Evolutionary conservation across 345 rosid genomes (phyloP).

Genomic region (Citrus sp.): DNA sequence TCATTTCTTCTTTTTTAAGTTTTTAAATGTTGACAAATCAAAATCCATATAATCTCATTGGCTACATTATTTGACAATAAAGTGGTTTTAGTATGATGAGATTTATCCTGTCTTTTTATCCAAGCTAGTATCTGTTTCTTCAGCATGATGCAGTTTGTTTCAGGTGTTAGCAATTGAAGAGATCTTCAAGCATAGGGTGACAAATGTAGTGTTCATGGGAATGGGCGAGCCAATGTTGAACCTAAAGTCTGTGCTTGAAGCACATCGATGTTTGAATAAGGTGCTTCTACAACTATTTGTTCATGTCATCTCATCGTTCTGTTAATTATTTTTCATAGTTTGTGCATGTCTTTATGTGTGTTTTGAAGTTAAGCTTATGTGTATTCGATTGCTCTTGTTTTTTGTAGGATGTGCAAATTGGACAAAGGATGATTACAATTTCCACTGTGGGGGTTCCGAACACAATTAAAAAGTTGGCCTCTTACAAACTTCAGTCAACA

Average conservation of each 20-base stretch:
- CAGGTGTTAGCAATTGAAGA: conserved; percentile 94
- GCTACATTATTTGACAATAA: background rate
- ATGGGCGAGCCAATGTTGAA: conserved; percentile 99
- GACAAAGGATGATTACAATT: conserved; percentile 97
- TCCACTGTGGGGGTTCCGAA: conserved; percentile 97
- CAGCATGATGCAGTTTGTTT: background rate
- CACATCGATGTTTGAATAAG: conserved; percentile 92
- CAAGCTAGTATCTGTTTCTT: background rate
- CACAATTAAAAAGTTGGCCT: conserved; percentile 84
- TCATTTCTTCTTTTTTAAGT: background rate
- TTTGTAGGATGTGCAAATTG: conserved; percentile 83
- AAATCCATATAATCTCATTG: background rate
- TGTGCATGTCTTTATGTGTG: background rate
- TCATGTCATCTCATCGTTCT: background rate
- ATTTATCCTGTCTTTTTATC: background rate
- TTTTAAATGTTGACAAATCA: conserved; percentile 2
- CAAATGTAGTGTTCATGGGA: conserved; percentile 97
- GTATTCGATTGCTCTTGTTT: background rate
- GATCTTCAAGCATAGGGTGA: conserved; percentile 82
- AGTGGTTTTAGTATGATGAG: background rate
- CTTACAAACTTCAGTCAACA: conserved; percentile 94
- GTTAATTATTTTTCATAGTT: background rate
- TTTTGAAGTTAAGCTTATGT: conserved; percentile 6
- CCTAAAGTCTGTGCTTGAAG: conserved; percentile 84
- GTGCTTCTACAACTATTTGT: conserved; percentile 26